Base-by-base conservation (phyloP, 306 rosid genomes). In the Pterocarpus macrocarpus region DNA sequence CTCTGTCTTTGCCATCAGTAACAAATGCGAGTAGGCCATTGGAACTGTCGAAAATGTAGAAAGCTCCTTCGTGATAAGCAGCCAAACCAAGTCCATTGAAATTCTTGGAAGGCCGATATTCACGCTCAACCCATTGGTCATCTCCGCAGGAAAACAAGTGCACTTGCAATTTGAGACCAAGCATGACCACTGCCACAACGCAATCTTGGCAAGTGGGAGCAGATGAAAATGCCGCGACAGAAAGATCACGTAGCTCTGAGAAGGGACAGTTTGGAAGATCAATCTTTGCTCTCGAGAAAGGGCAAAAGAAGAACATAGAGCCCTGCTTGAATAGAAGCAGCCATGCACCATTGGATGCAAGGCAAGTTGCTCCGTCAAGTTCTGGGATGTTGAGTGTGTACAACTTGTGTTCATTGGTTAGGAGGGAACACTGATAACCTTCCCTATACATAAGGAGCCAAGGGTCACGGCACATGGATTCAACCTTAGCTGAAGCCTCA, bases 311-410 rank as follows among this genome's bases (percentile, higher is more conserved):
- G 75, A 87, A 84, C 53, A 71, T 2, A 1, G 82, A 69, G 12
- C 78, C 68, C 2, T 41, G 2, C 2, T 57, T 12, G 63, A 66
- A 76, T 5, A 87, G 1, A 11, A 88, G 84, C 33, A 83, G 64
- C 87, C 90, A 85, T 33, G 87, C 91, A 28, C 16, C 49, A 12
- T 15, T 2, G 0, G 91, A 85, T 16, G 87, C 84, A n/a, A 85
- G 81, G 84, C 89, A 85, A 49, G 80, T 77, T 39, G 82, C 78
- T 0, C 59, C 78, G 0, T 63, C 63, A 1, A 88, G 35, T 36
- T 80, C 69, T 0, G 71, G 87, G 4, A 83, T 41, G 10, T 7
- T 34, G n/a, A 77, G 36, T 0, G 61, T 34, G 64, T 61, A 81
- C 16, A 22, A 34, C 15, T 9, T 47, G 53, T 9, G 1, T 3